These are phyloP conservation scores for Colletotrichum viniferum DNA, from an alignment of 2,329 filamentous ascomycete genomes.

Conservation along the genomic window DNA sequence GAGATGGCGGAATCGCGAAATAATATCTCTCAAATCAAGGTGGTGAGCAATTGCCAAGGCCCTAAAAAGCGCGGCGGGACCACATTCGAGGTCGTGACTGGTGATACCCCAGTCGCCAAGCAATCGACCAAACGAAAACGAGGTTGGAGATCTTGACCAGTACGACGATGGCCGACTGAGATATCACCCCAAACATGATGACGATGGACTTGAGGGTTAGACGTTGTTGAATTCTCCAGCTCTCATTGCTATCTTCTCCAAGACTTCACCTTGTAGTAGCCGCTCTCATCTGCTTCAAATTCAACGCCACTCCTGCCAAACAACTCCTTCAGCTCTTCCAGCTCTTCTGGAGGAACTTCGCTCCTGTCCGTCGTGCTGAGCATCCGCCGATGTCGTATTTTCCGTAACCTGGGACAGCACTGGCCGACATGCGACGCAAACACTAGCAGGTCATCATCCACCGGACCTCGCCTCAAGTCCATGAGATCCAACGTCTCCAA, in stretches of 20 bases:
- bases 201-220: fast-evolving
- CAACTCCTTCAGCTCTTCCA: neutral
- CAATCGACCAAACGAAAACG: neutral
- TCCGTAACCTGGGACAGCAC: neutral
- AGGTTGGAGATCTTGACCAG: neutral
- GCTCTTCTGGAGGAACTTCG: neutral
- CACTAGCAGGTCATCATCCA: neutral
- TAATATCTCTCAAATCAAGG: neutral
- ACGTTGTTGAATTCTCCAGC: neutral
- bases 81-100: neutral
- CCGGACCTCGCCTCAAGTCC: neutral
- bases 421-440: neutral
- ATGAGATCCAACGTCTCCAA: neutral
- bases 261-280: neutral
- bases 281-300: neutral
- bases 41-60: slow-evolving; percentile 1
- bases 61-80: neutral
- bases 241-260: neutral
- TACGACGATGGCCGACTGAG: neutral
- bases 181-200: neutral
- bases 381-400: neutral
- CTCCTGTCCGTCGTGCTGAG: fast-evolving
- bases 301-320: neutral
- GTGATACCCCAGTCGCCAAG: neutral
- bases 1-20: neutral